Evolutionary conservation across 2,329 filamentous ascomycete genomes (phyloP).

Genomic region (Trichoderma polysporum): DNA sequence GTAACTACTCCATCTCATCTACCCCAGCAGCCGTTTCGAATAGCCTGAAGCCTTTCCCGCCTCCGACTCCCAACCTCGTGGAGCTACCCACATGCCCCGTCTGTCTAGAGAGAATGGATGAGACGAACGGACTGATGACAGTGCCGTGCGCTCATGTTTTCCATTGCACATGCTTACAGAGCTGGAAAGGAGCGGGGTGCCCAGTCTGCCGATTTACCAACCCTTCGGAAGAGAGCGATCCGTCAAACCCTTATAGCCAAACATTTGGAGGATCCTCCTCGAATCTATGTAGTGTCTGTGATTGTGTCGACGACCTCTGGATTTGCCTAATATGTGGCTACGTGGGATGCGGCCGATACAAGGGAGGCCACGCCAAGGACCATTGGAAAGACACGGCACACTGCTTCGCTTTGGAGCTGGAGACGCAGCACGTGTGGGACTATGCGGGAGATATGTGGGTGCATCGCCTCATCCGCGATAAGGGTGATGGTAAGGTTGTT

Average conservation of each 20-base stretch:
- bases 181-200: slow-evolving; percentile 92
- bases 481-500: slow-evolving; percentile 87
- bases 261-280: slow-evolving; percentile 60
- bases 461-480: slow-evolving; percentile 90
- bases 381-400: slow-evolving; percentile 90
- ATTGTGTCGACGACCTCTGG: slow-evolving; percentile 81
- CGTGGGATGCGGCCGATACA: slow-evolving; percentile 91
- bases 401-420: slow-evolving; percentile 88
- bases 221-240: slow-evolving; percentile 44
- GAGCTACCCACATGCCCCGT: slow-evolving; percentile 96
- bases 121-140: slow-evolving; percentile 90
- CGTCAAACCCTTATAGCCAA: slow-evolving; percentile 49
- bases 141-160: slow-evolving; percentile 98
- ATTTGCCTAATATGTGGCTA: slow-evolving; percentile 92
- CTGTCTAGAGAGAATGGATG: slow-evolving; percentile 96
- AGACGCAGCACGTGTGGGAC: slow-evolving; percentile 96
- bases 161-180: slow-evolving; percentile 92
- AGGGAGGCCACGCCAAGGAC: slow-evolving; percentile 87
- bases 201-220: slow-evolving; percentile 90
- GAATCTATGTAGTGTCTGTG: slow-evolving; percentile 79
- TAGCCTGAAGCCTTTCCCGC: slow-evolving; percentile 60
- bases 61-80: slow-evolving; percentile 75
- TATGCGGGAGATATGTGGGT: slow-evolving; percentile 96
- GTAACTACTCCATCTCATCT: slow-evolving; percentile 61
- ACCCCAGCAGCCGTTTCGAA: slow-evolving; percentile 41